Evolutionary conservation across 352 stramenopile genomes (phyloP), one percentile per base, ranked within the genome.

Genomic region (Pythium pyrilobum): DNA sequence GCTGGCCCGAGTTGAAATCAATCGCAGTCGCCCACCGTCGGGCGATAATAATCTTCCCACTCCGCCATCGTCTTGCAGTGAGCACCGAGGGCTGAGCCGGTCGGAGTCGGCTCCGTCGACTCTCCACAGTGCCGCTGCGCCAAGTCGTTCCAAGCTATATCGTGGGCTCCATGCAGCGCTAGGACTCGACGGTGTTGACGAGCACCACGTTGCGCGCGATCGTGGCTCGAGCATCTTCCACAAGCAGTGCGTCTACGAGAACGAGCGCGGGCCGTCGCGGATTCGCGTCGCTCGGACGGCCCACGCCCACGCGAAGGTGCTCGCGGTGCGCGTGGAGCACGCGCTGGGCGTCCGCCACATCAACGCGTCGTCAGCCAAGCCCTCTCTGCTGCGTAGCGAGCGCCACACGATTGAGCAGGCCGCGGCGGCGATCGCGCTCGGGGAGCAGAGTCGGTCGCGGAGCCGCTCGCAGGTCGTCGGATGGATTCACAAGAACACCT

Each of bases 51-150:
- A 42, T 11, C 18, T 29, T 8, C 27, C n/a, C 0, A 10, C 33
- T 34, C 27, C 18, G 5, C 11, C 49, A 21, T 40, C 31, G 36
- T 10, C 11, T 21, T 40, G 9, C 15, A 16, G n/a, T n/a, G n/a
- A 29, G 21, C 23, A 16, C n/a, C 34, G 41, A 47, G 36, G 10
- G 32, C 39, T 71, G 12, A 47, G 25, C 10, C 72, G 71, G 20
- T 85, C 77, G 8, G 74, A 87, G 25, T 85, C 77, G 1, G 74
- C 77, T 4, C 69, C 74, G 33, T 40, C 58, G 13, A 68, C 62
- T 2, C 56, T 82, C 10, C 37, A 11, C 34, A 36, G 32, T 20
- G 9, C 13, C 55, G 23, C 3, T 24, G 49, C 21, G 13, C 47
- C 11, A 43, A 54, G 37, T 49, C 40, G 46, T 18, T 45, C 58